Evolutionary conservation across 2,329 filamentous ascomycete genomes (phyloP).

Genomic region (Westerdykella aurantiaca): DNA sequence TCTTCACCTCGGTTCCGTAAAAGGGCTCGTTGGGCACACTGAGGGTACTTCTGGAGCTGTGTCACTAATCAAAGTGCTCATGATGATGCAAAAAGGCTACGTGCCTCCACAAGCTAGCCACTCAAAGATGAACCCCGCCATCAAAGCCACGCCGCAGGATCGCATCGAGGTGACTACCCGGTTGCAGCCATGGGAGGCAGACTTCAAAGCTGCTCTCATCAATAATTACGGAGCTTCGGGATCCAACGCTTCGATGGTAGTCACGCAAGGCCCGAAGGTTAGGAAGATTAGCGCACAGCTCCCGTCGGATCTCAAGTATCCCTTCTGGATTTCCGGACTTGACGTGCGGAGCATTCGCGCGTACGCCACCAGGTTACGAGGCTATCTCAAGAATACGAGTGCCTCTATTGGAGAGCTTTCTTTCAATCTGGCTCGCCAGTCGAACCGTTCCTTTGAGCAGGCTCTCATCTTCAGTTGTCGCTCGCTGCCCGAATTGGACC

Average conservation of each 20-base stretch:
- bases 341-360: constrained; percentile 2
- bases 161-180: constrained; percentile 11
- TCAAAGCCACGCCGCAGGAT: constrained; percentile 6
- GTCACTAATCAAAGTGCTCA: too few species aligned
- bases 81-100: too few species aligned
- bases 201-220: constrained; percentile 8
- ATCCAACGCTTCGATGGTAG: constrained; percentile 14
- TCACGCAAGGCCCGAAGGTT: constrained; percentile 2
- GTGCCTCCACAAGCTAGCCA: too few species aligned
- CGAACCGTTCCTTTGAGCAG: constrained; percentile 6
- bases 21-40: constrained; percentile 26
- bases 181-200: constrained; percentile 7
- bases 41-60: constrained; percentile 15
- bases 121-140: constrained; percentile 10
- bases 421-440: constrained; percentile 9
- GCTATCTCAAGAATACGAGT: not conserved
- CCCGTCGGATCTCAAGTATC: not conserved
- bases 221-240: constrained; percentile 23
- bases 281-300: not conserved
- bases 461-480: constrained; percentile 1
- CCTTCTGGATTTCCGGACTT: constrained; percentile 5
- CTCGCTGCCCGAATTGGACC: constrained; percentile 3
- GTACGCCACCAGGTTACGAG: constrained; percentile 1
- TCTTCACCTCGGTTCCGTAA: constrained; percentile 24
- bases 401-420: constrained; percentile 5